phyloP scores from a whole-genome alignment of 176 grass and related monocot genomes.

The Musa beccarii region DNA sequence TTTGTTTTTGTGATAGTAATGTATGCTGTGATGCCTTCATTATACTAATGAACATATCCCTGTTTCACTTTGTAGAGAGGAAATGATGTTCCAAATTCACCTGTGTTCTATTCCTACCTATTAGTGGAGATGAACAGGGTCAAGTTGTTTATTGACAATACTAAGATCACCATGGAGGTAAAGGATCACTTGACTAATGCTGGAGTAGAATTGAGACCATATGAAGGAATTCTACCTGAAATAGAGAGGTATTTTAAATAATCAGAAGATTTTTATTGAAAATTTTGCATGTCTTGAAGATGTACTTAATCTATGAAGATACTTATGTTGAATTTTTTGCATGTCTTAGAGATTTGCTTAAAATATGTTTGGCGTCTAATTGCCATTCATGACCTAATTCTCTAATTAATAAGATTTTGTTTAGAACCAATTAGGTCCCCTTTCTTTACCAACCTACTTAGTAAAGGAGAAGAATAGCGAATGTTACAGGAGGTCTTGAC shows the following conservation, averaged over 20 bases:
- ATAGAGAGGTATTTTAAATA: conserved; percentile 54
- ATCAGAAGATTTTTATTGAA: conserved; percentile 10
- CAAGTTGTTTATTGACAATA: conserved; percentile 77
- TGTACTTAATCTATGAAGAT: background rate
- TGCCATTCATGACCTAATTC: background rate
- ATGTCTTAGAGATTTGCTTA: background rate
- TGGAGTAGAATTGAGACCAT: conserved; percentile 71
- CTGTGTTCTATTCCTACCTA: conserved; percentile 91
- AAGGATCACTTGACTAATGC: conserved; percentile 48
- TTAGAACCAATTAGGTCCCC: background rate
- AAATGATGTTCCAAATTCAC: conserved; percentile 83
- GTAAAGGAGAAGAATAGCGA: background rate
- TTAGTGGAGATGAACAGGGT: conserved; percentile 49
- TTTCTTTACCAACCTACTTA: background rate
- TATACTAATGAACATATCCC: conserved; percentile 20
- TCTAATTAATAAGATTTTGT: background rate
- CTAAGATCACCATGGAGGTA: conserved; percentile 59
- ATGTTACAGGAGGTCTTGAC: too few relatives aligned
- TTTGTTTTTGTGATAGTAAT: conserved; percentile 2
- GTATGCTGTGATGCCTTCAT: conserved; percentile 14
- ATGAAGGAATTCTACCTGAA: conserved; percentile 66
- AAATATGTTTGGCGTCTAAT: background rate
- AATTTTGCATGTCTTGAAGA: background rate
- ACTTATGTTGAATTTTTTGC: background rate
- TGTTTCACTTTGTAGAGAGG: conserved; percentile 68